Percentiles rank a stretch among this genome's conserved stretches.
Conservation (phyloP, 257 asterid genomes). For the Nicotiana tomentosiformis region DNA sequence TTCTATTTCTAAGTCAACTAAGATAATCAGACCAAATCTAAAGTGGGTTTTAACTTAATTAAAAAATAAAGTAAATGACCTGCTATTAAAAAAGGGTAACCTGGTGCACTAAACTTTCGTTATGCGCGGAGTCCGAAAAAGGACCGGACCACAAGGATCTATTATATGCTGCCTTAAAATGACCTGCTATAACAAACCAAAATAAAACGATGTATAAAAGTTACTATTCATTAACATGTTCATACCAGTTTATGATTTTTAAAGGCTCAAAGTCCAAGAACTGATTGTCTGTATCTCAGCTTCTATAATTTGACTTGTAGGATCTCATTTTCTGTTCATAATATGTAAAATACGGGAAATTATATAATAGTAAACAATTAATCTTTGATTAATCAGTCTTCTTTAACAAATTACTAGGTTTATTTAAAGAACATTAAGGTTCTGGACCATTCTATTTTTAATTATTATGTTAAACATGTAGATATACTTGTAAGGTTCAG, state of each 20-base stretch:
- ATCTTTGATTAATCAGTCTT: not conserved
- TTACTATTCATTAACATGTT: not conserved
- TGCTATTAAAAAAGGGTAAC: no score
- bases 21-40: no score
- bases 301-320: not conserved
- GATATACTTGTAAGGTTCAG: not conserved
- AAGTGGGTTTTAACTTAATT: no score
- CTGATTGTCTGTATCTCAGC: not conserved
- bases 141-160: no score
- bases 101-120: no score
- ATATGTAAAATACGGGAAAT: not conserved
- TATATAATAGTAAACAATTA: not conserved
- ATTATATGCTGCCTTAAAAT: no score
- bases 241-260: not conserved
- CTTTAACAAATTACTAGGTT: not conserved
- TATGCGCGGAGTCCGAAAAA: no score
- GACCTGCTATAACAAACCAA: no score
- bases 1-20: no score
- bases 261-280: not conserved
- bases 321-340: not conserved
- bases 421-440: not conserved
- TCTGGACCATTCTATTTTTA: not conserved
- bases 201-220: no score
- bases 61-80: no score
- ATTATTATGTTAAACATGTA: not conserved